phyloP scores from a whole-genome alignment of 2,329 filamentous ascomycete species.

The Penicillium janthinellum region DNA sequence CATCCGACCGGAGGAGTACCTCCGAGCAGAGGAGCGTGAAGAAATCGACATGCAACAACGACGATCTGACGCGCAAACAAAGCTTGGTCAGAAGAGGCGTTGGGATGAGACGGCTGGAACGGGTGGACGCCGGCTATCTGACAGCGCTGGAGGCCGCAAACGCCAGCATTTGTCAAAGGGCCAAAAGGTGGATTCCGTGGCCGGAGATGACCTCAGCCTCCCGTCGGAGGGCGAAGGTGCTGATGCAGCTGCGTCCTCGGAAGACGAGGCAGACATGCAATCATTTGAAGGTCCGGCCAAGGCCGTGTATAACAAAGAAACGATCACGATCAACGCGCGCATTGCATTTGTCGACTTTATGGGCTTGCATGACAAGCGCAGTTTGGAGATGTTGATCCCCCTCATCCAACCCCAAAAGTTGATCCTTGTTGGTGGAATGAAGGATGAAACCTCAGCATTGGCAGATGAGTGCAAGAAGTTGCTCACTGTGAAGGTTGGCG shows the following conservation, averaged over 20 bases:
- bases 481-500: conserved; percentile 48
- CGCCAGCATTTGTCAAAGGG: conserved; percentile 54
- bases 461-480: conserved; percentile 78
- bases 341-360: conserved; percentile 90
- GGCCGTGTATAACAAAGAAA: conserved; percentile 65
- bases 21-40: conserved; percentile 88
- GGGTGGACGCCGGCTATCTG: conserved; percentile 40
- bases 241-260: conserved; percentile 58
- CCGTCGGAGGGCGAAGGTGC: conserved; percentile 59
- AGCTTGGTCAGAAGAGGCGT: conserved; percentile 87
- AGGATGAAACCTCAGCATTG: conserved; percentile 74
- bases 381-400: conserved; percentile 90
- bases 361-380: conserved; percentile 89
- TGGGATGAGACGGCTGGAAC: conserved; percentile 72
- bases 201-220: conserved; percentile 53
- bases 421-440: conserved; percentile 81
- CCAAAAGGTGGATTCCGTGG: conserved; percentile 44
- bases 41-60: conserved; percentile 66
- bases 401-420: conserved; percentile 92
- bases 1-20: conserved; percentile 90
- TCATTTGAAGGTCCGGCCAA: conserved; percentile 71
- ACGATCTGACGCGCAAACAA: conserved; percentile 58
- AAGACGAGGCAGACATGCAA: conserved; percentile 55
- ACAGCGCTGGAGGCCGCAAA: conserved; percentile 56
- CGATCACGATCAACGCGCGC: conserved; percentile 68